Evolutionary conservation across 768 basidiomycete species (phyloP).

Genomic region (Mycena albidolilacea): DNA sequence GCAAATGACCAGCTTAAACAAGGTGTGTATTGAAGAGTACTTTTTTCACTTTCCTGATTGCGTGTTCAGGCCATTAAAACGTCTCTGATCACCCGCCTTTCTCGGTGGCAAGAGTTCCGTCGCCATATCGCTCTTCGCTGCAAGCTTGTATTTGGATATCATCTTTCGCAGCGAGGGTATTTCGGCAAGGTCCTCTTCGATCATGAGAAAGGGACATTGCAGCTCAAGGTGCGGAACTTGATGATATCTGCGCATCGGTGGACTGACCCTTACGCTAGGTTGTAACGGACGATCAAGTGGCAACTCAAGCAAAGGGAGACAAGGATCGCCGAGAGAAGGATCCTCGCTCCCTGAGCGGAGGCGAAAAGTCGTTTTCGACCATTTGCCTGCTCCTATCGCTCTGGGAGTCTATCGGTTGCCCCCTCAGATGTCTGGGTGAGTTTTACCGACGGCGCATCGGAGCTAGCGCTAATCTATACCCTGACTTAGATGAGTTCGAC

Average conservation of each 20-base stretch:
- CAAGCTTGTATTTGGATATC: slow-evolving; percentile 85
- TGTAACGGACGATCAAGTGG: slow-evolving; percentile 85
- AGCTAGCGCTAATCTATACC: slow-evolving; percentile 14
- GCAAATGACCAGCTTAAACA: slow-evolving; percentile 75
- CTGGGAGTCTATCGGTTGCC: slow-evolving; percentile 97
- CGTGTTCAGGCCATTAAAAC: slow-evolving; percentile 70
- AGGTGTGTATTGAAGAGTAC: slow-evolving; percentile 56
- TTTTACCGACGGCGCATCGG: slow-evolving; percentile 16
- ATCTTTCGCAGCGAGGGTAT: slow-evolving; percentile 90
- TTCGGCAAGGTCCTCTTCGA: slow-evolving; percentile 92
- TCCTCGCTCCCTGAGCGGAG: slow-evolving; percentile 89
- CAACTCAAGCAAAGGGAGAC: slow-evolving; percentile 48
- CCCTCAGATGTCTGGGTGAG: slow-evolving; percentile 90
- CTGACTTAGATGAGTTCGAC: slow-evolving; percentile 89
- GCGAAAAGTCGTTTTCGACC: slow-evolving; percentile 97
- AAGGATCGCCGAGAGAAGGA: slow-evolving; percentile 82
- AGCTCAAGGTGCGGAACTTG: slow-evolving; percentile 66
- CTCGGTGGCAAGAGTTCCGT: slow-evolving; percentile 90
- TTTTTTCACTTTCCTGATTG: not conserved
- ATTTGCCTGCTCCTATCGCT: slow-evolving; percentile 94
- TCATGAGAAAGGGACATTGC: slow-evolving; percentile 74
- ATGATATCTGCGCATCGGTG: not conserved
- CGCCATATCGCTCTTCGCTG: slow-evolving; percentile 90
- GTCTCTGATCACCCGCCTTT: slow-evolving; percentile 75
- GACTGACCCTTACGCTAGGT: slow-evolving; percentile 59